Percentiles rank a stretch among this genome's conserved stretches.
phyloP scores from a whole-genome alignment of 2,329 filamentous ascomycete species.

The Beauveria australis region DNA sequence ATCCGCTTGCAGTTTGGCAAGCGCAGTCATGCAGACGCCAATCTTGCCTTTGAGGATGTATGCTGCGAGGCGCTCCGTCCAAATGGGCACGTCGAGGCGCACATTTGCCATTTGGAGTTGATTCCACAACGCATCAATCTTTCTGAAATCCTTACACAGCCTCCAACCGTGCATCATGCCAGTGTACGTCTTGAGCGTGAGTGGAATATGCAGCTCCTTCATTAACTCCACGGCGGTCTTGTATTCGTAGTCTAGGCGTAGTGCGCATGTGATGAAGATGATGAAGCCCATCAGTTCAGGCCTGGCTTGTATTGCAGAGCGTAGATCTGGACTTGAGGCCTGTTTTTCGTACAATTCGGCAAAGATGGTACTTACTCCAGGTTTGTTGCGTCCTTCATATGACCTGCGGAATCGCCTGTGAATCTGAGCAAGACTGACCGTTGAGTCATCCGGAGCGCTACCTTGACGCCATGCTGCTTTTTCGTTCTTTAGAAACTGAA shows the following conservation, averaged over 20 bases:
- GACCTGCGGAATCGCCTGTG: slow-evolving; percentile 24
- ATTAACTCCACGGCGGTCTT: slow-evolving; percentile 35
- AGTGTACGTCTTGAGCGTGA: slow-evolving; percentile 61
- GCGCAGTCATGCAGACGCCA: slow-evolving; percentile 50
- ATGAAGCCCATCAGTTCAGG: slow-evolving; percentile 32
- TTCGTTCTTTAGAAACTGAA: slow-evolving; percentile 17
- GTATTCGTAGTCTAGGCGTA: slow-evolving; percentile 20
- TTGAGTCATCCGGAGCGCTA: not conserved
- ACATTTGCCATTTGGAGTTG: slow-evolving; percentile 50
- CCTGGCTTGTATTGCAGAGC: slow-evolving; percentile 22
- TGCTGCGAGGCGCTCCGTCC: slow-evolving; percentile 62
- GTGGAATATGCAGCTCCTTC: slow-evolving; percentile 40
- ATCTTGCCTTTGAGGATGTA: slow-evolving; percentile 49
- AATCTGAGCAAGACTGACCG: slow-evolving; percentile 14
- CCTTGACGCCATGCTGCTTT: slow-evolving; percentile 17
- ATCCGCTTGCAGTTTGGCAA: slow-evolving; percentile 55
- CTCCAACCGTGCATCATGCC: slow-evolving; percentile 65
- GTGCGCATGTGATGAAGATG: slow-evolving; percentile 31
- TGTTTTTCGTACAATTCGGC: slow-evolving; percentile 21
- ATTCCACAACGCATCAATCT: slow-evolving; percentile 59
- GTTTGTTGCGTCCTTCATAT: slow-evolving; percentile 21
- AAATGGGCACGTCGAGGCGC: slow-evolving; percentile 55
- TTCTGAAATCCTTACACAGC: slow-evolving; percentile 47
- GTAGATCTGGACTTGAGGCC: slow-evolving; percentile 18
- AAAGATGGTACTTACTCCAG: slow-evolving; percentile 26